phyloP scores from a whole-genome alignment of 805 yeast genomes.

The Schwanniomyces pseudopolymorphus region DNA sequence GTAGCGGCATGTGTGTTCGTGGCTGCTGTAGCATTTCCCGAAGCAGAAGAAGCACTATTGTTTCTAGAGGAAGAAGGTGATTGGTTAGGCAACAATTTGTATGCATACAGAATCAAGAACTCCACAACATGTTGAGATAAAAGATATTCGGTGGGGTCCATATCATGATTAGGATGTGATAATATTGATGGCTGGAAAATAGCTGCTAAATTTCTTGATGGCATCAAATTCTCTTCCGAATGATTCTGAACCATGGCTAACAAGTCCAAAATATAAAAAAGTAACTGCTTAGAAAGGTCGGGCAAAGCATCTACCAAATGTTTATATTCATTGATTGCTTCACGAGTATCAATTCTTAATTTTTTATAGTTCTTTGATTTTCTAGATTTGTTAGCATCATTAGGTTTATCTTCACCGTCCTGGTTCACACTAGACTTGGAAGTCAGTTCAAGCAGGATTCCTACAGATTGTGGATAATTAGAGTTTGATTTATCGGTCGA shows the following conservation, averaged over 20 bases:
- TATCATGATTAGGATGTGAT: conserved; percentile 89
- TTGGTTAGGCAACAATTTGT: conserved; percentile 65
- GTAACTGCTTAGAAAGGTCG: conserved; percentile 71
- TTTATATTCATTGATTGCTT: conserved; percentile 72
- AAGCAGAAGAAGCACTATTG: conserved; percentile 1
- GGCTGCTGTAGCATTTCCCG: conserved; percentile 7
- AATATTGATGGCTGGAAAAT: conserved; percentile 96
- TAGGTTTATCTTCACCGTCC: neutral
- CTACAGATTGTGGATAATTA: neutral
- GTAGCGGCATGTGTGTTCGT: conserved; percentile 6
- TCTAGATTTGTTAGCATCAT: conserved; percentile 12
- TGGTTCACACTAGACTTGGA: neutral
- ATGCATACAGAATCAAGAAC: conserved; percentile 83
- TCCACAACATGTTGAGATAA: conserved; percentile 83
- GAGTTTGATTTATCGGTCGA: conserved; percentile 8
- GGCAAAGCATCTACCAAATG: conserved; percentile 68
- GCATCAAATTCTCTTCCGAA: conserved; percentile 80
- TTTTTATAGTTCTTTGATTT: conserved; percentile 53
- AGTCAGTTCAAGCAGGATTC: conserved; percentile 1
- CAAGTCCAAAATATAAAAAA: conserved; percentile 84
- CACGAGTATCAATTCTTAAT: conserved; percentile 61
- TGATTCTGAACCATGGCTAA: conserved; percentile 81
- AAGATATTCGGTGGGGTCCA: conserved; percentile 90
- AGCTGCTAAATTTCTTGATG: conserved; percentile 90
- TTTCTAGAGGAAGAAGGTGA: conserved; percentile 3